Conservation (phyloP, 768 basidiomycete genomes). For the Tephrocybe sp. region DNA sequence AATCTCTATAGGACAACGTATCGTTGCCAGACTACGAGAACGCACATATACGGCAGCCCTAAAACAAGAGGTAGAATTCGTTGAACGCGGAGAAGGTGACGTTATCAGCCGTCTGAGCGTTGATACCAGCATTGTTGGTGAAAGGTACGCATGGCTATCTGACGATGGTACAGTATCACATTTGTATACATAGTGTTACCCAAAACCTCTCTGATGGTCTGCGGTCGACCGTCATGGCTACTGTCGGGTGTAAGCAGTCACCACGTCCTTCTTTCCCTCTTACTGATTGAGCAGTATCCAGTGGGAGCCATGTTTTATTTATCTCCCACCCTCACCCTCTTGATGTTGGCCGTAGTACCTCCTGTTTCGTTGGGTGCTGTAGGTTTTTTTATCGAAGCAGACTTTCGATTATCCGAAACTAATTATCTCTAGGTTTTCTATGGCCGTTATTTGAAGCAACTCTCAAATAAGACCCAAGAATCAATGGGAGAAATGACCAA, state of each 20-base stretch:
- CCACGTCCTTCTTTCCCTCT: background rate
- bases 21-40: constrained; percentile 84
- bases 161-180: too few species aligned
- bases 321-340: constrained; percentile 79
- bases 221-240: constrained; percentile 86
- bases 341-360: constrained; percentile 93
- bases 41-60: constrained; percentile 81
- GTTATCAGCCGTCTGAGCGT: constrained; percentile 87
- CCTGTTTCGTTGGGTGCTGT: constrained; percentile 85
- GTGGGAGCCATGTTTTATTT: constrained; percentile 96
- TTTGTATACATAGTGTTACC: constrained; percentile 53
- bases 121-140: constrained; percentile 92
- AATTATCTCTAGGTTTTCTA: constrained; percentile 76
- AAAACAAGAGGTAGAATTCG: constrained; percentile 88
- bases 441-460: constrained; percentile 88
- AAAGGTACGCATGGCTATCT: constrained; percentile 50
- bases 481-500: constrained; percentile 95
- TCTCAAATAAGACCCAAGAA: constrained; percentile 91
- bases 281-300: constrained; percentile 22
- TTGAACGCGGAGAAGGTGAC: constrained; percentile 91
- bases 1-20: constrained; percentile 63
- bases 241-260: constrained; percentile 76
- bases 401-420: background rate
- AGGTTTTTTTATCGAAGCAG: constrained; percentile 19
- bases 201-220: constrained; percentile 79